A percentile compares a stretch with the other conserved stretches of the same genome.
These are phyloP conservation scores for Tillandsia leiboldiana DNA, from an alignment of 176 grass and related monocot species.

Conservation along the genomic window DNA sequence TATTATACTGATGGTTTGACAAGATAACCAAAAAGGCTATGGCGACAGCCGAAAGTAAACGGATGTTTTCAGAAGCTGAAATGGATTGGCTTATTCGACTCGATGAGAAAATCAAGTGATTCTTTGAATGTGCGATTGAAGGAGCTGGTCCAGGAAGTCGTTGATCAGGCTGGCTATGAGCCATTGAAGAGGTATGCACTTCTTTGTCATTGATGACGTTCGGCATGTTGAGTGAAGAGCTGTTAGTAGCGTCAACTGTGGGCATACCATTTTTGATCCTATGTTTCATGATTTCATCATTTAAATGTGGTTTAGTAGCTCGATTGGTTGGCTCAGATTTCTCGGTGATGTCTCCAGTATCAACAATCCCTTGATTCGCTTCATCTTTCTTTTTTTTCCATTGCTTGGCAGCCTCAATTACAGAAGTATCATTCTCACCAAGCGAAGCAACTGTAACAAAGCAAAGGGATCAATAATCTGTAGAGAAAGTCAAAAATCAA, in stretches of 20 bases:
- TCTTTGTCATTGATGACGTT: constrained; percentile 11
- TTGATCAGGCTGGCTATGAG: constrained; percentile 22
- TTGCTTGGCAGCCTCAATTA: constrained; percentile 7
- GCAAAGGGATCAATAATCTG: neutral
- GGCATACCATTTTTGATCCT: constrained; percentile 10
- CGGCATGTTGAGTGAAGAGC: neutral
- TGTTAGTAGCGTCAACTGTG: constrained; percentile 6
- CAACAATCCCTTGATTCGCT: neutral
- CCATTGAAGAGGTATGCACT: neutral
- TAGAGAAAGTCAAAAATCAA: neutral
- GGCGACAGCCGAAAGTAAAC: constrained; percentile 36
- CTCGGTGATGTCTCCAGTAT: constrained; percentile 27
- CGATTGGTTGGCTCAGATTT: constrained; percentile 20
- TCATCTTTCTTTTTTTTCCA: constrained; percentile 10
- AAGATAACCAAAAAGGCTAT: constrained; percentile 53
- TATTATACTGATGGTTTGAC: constrained; percentile 31
- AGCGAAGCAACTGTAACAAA: constrained; percentile 30
- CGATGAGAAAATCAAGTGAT: constrained; percentile 32
- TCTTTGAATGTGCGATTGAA: neutral
- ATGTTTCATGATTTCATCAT: constrained; percentile 9
- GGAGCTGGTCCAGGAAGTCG: neutral
- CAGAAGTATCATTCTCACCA: neutral
- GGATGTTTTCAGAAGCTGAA: constrained; percentile 54
- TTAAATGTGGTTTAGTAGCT: constrained; percentile 28
- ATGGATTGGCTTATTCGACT: constrained; percentile 46